Conservation (phyloP, 176 grass and related monocot species). For the Oryza coarctata region DNA sequence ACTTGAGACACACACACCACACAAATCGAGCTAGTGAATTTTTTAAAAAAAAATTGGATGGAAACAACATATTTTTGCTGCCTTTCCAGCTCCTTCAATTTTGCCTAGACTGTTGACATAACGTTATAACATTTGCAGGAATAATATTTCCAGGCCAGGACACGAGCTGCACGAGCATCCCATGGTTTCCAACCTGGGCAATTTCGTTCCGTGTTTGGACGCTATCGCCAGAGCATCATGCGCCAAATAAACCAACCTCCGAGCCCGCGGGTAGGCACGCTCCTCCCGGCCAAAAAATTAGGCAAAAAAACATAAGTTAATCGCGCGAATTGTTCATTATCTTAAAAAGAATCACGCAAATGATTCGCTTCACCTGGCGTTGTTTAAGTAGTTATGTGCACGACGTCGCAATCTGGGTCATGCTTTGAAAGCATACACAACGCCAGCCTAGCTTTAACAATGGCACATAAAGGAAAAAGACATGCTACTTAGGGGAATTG, state of each 20-base stretch:
- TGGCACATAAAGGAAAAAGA: not conserved
- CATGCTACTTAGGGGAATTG: not conserved
- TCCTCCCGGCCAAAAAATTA: not conserved
- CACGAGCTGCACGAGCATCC: slow-evolving; percentile 36
- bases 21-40: too few species aligned
- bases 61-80: too few species aligned
- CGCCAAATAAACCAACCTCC: slow-evolving; percentile 1
- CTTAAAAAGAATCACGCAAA: too few species aligned
- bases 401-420: not conserved
- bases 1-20: too few species aligned
- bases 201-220: slow-evolving; percentile 39
- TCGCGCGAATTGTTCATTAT: too few species aligned
- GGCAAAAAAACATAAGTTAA: not conserved
- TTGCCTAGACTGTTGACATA: too few species aligned
- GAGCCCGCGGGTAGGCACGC: not conserved
- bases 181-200: slow-evolving; percentile 9
- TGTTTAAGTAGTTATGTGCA: not conserved
- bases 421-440: not conserved
- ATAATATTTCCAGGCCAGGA: slow-evolving; percentile 9
- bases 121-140: too few species aligned
- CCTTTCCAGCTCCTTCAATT: too few species aligned
- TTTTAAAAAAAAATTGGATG: too few species aligned
- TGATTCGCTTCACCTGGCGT: not conserved
- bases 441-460: not conserved
- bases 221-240: slow-evolving; percentile 22